phyloP scores from a whole-genome alignment of 208 protist genomes.

The Acanthamoeba castellanii region DNA sequence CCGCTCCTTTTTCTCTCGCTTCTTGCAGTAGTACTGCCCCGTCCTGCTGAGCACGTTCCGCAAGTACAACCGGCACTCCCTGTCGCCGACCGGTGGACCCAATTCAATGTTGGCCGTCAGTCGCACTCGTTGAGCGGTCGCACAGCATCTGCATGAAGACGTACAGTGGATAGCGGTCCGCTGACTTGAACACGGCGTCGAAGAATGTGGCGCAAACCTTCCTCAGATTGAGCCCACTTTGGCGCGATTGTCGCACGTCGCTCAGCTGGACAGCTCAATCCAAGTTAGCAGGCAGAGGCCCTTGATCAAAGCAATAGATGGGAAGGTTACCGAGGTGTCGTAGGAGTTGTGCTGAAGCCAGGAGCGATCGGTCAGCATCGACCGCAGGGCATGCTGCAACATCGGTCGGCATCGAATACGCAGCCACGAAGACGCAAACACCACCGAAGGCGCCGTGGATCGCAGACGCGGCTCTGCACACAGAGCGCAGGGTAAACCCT shows the following conservation, averaged over 20 bases:
- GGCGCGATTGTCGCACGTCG: not conserved
- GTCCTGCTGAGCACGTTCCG: constrained; percentile 11
- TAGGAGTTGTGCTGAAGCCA: constrained; percentile 1
- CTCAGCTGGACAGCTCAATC: not conserved
- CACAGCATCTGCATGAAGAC: no score
- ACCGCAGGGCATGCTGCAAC: not conserved
- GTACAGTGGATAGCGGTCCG: constrained; percentile 42
- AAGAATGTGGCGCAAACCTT: not conserved
- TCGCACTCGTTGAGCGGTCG: not conserved
- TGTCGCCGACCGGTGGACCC: not conserved
- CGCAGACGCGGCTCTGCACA: constrained; percentile 26
- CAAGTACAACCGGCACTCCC: constrained; percentile 43
- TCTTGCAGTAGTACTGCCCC: constrained; percentile 27
- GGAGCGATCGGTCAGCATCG: not conserved
- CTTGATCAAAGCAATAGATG: no score
- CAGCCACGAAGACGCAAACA: constrained; percentile 52
- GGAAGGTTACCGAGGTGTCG: not conserved
- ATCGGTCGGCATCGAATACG: not conserved
- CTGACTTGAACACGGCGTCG: constrained; percentile 33
- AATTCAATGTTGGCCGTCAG: not conserved
- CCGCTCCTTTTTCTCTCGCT: constrained; percentile 13
- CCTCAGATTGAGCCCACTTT: not conserved
- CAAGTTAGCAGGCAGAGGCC: no score
- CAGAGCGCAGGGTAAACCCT: not conserved
- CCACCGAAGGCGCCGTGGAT: not conserved